Base-by-base conservation (phyloP, 176 grass and related monocot species). In the Canna indica region DNA sequence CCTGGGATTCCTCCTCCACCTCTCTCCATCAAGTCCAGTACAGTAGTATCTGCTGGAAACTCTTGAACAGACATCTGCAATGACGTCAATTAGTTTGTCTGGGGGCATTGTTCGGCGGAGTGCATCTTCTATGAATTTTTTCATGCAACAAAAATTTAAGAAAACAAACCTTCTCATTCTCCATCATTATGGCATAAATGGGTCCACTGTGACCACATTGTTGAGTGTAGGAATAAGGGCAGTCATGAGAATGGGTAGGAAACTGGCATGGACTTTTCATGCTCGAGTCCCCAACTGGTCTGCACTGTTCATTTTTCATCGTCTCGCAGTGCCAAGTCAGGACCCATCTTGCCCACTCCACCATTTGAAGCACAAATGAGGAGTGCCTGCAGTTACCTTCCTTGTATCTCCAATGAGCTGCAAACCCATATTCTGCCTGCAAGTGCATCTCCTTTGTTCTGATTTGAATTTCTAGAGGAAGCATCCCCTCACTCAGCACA, bases 401-500 rank as follows among this genome's bases (percentile, higher is more conserved):
- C 77, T 90, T 90, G 83, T 90, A 90, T 64, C 81, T 81, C 87
- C 87, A 90, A 44, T 90, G 87, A 0, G 87, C 83, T 5, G 87
- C 83, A 4, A 90, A 71, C n/a, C 87, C 87, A 66, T 86, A 86
- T 71, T 90, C 87, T 11, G 87, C 83, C 67, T 83, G 83, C 7
- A 77, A 74, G 46, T 90, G 83, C 87, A 90, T 90, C 59, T 85
- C 87, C 47, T 70, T 81, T 20, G 87, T 86, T 24, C 87, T 80
- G 33, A 90, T 86, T 67, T 90, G 87, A 31, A 86, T 66, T 78
- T 90, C 87, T 2, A 90, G 70, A 36, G 80, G 80, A 44, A 85
- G 74, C 36, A 75, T 18, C 0, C 45, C 73, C 9, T 85, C 80
- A 7, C 70, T 48, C 76, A 83, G 67, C 22, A 90, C 80, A 1